phyloP scores from a whole-genome alignment of 306 rosid species.

The Rosa persica region DNA sequence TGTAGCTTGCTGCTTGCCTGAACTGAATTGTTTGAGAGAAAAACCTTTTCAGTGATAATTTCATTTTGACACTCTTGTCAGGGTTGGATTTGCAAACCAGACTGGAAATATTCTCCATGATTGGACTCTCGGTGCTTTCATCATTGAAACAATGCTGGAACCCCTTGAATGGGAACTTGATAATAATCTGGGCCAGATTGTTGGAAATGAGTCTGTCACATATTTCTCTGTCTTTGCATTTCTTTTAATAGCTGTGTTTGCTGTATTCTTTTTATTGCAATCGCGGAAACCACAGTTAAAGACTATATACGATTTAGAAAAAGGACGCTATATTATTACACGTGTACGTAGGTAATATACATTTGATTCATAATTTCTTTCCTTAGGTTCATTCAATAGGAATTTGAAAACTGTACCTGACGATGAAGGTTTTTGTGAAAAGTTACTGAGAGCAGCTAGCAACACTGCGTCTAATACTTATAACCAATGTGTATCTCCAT shows the following conservation, averaged over 20 bases:
- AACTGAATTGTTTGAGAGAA: not conserved
- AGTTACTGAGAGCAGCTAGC: not conserved
- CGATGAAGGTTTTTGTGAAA: not conserved
- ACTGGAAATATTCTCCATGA: slow-evolving; percentile 34
- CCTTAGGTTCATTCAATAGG: not conserved
- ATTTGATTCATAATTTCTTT: not conserved
- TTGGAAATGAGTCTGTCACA: slow-evolving; percentile 45
- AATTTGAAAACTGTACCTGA: slow-evolving; percentile 2
- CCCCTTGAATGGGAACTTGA: slow-evolving; percentile 37
- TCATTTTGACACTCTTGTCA: not conserved
- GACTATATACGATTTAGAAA: slow-evolving; percentile 61
- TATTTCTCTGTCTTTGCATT: slow-evolving; percentile 50
- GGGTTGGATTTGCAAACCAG: slow-evolving; percentile 44
- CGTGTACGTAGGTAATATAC: slow-evolving; percentile 37
- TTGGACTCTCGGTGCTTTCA: slow-evolving; percentile 57
- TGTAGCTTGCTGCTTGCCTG: not conserved
- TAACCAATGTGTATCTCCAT: no score
- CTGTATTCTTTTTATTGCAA: slow-evolving; percentile 36
- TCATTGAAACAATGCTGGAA: slow-evolving; percentile 42
- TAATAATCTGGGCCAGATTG: slow-evolving; percentile 28
- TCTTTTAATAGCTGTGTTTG: slow-evolving; percentile 36
- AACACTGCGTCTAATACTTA: not conserved
- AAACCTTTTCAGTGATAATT: not conserved
- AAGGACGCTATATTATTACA: slow-evolving; percentile 57
- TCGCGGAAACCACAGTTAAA: slow-evolving; percentile 50